A percentile compares a stretch with the other conserved stretches of the same genome.
Evolutionary conservation across 176 grass and related monocot genomes (phyloP).

Genomic region (Luzula sylvatica): DNA sequence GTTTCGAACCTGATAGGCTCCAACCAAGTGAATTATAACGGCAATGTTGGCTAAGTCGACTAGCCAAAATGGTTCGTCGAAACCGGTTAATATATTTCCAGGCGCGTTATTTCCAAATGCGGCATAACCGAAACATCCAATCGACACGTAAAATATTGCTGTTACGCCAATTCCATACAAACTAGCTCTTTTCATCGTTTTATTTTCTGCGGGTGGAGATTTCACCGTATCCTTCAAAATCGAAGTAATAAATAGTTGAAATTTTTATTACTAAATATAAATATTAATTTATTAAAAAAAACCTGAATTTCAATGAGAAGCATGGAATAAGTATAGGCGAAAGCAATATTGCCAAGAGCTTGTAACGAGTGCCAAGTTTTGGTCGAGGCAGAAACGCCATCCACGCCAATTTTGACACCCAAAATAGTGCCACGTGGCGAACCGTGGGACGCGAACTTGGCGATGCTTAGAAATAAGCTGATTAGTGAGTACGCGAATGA

Average conservation of each 20-base stretch:
- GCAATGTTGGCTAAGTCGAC: slow-evolving; percentile 70
- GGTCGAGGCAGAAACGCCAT: slow-evolving; percentile 49
- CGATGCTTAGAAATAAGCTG: slow-evolving; percentile 45
- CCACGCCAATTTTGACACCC: slow-evolving; percentile 42
- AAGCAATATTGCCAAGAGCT: slow-evolving; percentile 87
- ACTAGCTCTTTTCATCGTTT: slow-evolving; percentile 91
- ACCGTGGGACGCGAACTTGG: slow-evolving; percentile 54
- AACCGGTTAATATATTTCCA: slow-evolving; percentile 82
- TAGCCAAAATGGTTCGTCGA: slow-evolving; percentile 92
- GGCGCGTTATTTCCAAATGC: slow-evolving; percentile 73
- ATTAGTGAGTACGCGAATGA: slow-evolving; percentile 77
- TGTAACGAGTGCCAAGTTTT: slow-evolving; percentile 65
- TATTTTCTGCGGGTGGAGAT: slow-evolving; percentile 74
- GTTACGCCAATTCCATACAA: slow-evolving; percentile 76
- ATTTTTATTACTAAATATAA: neutral
- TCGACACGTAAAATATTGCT: slow-evolving; percentile 71
- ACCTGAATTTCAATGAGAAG: slow-evolving; percentile 95
- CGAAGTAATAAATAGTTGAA: neutral
- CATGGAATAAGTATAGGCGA: slow-evolving; percentile 94
- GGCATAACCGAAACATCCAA: slow-evolving; percentile 87
- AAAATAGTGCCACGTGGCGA: slow-evolving; percentile 41
- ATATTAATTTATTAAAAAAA: neutral
- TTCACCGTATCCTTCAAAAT: slow-evolving; percentile 63
- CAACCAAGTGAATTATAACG: slow-evolving; percentile 65
- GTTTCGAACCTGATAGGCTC: slow-evolving; percentile 60